These are phyloP conservation scores for Aquilaria agallochum DNA, from an alignment of 441 rosid genomes.

Conservation along the genomic window DNA sequence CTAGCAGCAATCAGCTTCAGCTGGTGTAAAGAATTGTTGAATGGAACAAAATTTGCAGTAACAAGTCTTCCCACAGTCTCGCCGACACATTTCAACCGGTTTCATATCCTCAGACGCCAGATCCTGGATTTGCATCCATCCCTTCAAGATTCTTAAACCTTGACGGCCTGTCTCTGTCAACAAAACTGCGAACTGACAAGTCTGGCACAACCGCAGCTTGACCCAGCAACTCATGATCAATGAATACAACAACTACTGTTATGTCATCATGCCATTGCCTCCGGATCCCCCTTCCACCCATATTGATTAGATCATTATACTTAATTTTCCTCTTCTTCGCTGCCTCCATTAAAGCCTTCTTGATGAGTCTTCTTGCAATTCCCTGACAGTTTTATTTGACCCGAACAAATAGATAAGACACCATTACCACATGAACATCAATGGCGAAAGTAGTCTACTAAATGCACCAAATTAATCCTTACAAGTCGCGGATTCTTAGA, in stretches of 20 bases:
- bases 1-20: too few species aligned
- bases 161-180: constrained; percentile 62
- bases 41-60: not conserved
- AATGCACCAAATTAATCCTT: constrained; percentile 22
- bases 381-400: constrained; percentile 40
- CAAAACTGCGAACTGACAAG: constrained; percentile 63
- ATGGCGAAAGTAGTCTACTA: not conserved
- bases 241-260: constrained; percentile 75
- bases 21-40: not conserved
- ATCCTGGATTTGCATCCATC: constrained; percentile 24
- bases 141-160: constrained; percentile 51
- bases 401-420: constrained; percentile 1
- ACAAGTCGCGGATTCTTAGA: constrained; percentile 61
- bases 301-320: constrained; percentile 59
- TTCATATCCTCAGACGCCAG: constrained; percentile 16
- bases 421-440: not conserved
- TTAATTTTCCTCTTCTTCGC: constrained; percentile 67
- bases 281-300: constrained; percentile 57
- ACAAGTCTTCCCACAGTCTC: too few species aligned
- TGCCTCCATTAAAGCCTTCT: constrained; percentile 64
- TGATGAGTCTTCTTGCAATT: constrained; percentile 68
- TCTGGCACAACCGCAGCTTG: constrained; percentile 48
- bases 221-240: constrained; percentile 51
- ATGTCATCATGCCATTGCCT: constrained; percentile 82
- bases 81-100: too few species aligned